phyloP scores from a whole-genome alignment of 2,329 filamentous ascomycete species.

The Ceratocystis albifundus region DNA sequence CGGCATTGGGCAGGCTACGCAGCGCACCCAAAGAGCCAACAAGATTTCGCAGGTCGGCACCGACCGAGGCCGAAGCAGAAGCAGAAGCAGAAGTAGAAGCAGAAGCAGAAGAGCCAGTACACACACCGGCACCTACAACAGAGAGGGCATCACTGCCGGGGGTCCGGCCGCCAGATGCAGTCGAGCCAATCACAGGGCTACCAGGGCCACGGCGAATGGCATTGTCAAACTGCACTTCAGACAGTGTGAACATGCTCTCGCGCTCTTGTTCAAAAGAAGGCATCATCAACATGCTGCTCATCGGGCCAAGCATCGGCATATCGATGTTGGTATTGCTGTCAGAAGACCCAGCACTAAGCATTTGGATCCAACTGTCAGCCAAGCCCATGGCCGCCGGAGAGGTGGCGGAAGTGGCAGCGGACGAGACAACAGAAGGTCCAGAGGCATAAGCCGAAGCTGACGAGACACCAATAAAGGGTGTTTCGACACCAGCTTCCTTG shows the following conservation, averaged over 20 bases:
- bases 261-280: conserved; percentile 76
- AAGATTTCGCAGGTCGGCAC: conserved; percentile 20
- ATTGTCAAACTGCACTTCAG: conserved; percentile 70
- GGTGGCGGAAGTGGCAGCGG: conserved; percentile 3
- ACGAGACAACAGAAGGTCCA: background rate
- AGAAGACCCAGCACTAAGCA: conserved; percentile 1
- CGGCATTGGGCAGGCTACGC: conserved; percentile 59
- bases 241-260: conserved; percentile 78
- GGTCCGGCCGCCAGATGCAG: conserved; percentile 26
- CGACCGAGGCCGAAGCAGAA: background rate
- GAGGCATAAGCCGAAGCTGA: conserved; percentile 16
- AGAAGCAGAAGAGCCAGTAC: conserved; percentile 30
- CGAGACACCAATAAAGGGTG: conserved; percentile 16
- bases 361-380: conserved; percentile 28
- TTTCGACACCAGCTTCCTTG: conserved; percentile 60
- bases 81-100: background rate
- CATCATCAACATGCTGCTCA: conserved; percentile 57
- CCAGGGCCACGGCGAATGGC: conserved; percentile 45
- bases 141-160: background rate
- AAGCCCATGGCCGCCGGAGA: conserved; percentile 25
- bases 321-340: conserved; percentile 32
- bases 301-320: conserved; percentile 52
- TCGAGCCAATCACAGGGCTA: conserved; percentile 45
- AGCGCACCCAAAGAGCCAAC: conserved; percentile 51
- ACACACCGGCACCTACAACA: background rate